Base-by-base conservation (phyloP, 306 rosid species). In the Amphicarpaea edgeworthii region DNA sequence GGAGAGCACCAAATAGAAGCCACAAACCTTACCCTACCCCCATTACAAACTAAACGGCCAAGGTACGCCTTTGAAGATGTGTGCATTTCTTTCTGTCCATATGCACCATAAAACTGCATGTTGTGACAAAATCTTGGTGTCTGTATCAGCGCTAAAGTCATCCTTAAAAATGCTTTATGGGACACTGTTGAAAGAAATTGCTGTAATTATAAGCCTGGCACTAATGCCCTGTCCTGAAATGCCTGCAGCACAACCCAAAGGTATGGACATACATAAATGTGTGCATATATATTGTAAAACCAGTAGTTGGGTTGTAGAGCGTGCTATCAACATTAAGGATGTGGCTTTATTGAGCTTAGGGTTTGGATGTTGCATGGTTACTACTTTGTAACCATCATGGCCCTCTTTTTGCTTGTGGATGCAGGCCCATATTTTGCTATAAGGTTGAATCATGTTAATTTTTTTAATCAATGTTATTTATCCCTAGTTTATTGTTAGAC, bases 181-280 rank as follows among this genome's bases (percentile, higher is more conserved):
- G 76, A 15, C 12, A 4, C 21, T 45, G 43, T 50, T 59, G 50
- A 49, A 67, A 69, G 30, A 21, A 14, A 17, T n/a, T 71, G 77
- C 23, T 60, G 15, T 55, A 14, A 19, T 59, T 50, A 41, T 50
- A 17, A 45, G 72, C 10, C 34, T 57, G 59, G 70, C 50, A 64
- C 70, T 40, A 38, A 19, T 66, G 64, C 7, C 58, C 34, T 74
- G 72, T 17, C 32, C 55, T 28, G 40, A 81, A 79, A 73, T 23
- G 38, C 46, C 24, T 34, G 58, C 57, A n/a, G 74, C 34, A 54
- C 42, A 65, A 54, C 78, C 64, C 19, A 6, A 26, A 58, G 64
- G 17, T 26, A 12, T 26, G 64, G 38, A 58, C 64, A 58, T 26
- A 14, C 64, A 17, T 50, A 50, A 50, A 16, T 59, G 17, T 12